Base-by-base conservation (phyloP, 495 filamentous ascomycete genomes). In the Trypethelium eluteriae region DNA sequence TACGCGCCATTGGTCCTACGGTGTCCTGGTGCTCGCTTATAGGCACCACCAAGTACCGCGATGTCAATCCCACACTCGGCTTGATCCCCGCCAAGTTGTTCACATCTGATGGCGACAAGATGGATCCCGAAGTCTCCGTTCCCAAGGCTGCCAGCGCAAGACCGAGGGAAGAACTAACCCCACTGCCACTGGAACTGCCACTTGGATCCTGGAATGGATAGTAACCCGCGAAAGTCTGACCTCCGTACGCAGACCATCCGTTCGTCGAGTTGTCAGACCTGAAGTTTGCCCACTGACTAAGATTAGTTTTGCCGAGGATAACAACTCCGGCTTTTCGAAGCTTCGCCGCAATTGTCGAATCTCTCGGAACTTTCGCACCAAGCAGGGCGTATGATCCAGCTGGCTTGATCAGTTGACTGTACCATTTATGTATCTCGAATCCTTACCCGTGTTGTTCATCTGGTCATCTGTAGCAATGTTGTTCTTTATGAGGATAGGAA, bases 401-500 rank as follows among this genome's bases (percentile, higher is more conserved):
- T 71, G 73, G 25, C 25, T 44, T 39, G 39, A 32, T 14, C 12
- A 44, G 63, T 47, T 68, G 62, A 14, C 3, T 3, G n/a, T 5
- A 39, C 12, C 14, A 16, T 67, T 18, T 36, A 49, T 56, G 7
- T 16, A 12, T 16, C 4, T 16, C 64, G 10, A 64, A 38, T 12
- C 34, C 32, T 11, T 67, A 77, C 76, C 82, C 2, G 85, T 88
- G 34, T 87, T 89, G 71, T 88, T 83, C 86, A 90, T 86, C 53
- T 81, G 79, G 68, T 91, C 89, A 61, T 81, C 81, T 2, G 84
- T 87, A 32, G 83, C 88, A 65, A 90, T 89, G 76, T 89, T 91
- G 71, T 87, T 82, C 75, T 90, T 89, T 73, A 89, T 81, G 12
- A 89, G 70, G 53, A 89, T 82, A 0, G 88, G 87, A 41, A 90